These are phyloP conservation scores for Monosporozyma aerobia DNA, from an alignment of 805 yeast genomes.

Conservation along the genomic window DNA sequence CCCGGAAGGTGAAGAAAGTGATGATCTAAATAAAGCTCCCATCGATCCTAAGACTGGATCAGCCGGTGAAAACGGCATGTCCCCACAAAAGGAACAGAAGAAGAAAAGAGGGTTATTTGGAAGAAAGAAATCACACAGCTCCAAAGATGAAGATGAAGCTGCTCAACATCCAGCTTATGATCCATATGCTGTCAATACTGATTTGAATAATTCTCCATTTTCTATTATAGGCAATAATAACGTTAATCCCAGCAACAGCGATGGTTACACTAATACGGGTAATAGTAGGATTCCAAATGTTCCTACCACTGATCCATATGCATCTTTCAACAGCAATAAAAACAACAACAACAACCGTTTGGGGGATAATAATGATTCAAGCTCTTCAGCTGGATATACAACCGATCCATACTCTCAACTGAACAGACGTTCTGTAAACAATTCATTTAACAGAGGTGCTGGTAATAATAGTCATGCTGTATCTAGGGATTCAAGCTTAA, in stretches of 20 bases:
- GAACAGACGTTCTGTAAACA: background rate
- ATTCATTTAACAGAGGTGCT: background rate
- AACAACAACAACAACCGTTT: slow-evolving; percentile 1
- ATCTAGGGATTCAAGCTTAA: background rate
- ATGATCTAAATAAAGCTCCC: slow-evolving; percentile 4
- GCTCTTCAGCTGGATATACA: background rate
- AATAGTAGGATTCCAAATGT: background rate
- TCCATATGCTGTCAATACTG: slow-evolving; percentile 9
- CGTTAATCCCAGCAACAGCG: background rate
- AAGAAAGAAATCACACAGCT: slow-evolving; percentile 4
- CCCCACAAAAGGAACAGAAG: slow-evolving; percentile 3
- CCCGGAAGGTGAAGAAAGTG: background rate
- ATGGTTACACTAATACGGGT: background rate
- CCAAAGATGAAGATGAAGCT: background rate
- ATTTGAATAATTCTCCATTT: slow-evolving; percentile 2
- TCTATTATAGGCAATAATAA: background rate
- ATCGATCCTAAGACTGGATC: background rate
- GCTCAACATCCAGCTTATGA: slow-evolving; percentile 2
- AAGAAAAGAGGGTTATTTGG: slow-evolving; percentile 9
- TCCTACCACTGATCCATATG: slow-evolving; percentile 6
- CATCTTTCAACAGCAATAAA: background rate
- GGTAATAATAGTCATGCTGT: background rate
- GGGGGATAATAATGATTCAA: background rate
- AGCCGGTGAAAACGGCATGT: background rate
- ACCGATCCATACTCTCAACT: background rate